Percentiles rank a stretch among this genome's conserved stretches.
phyloP scores from a whole-genome alignment of 2,329 filamentous ascomycete genomes.

The Colletotrichum costaricense region DNA sequence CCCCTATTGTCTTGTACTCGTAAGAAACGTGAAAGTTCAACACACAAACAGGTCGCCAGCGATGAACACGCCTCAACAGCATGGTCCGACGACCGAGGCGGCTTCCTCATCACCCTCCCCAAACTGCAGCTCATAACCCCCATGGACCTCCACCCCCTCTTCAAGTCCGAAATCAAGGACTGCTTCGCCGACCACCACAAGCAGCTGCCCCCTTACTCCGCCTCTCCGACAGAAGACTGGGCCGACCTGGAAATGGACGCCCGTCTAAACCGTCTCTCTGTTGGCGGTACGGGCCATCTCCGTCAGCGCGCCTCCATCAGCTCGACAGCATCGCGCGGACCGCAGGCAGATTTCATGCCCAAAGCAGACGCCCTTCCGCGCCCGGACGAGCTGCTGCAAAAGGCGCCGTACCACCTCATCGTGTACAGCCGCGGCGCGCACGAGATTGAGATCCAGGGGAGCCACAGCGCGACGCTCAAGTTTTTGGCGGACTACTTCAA shows the following conservation, averaged over 20 bases:
- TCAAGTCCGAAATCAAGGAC: conserved; percentile 47
- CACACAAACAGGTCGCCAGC: conserved; percentile 36
- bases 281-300: conserved; percentile 23
- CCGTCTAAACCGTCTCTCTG: conserved; percentile 38
- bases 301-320: background rate
- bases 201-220: conserved; percentile 9
- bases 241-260: conserved; percentile 52
- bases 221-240: conserved; percentile 49
- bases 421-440: conserved; percentile 45
- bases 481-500: conserved; percentile 58
- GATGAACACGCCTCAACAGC: conserved; percentile 44
- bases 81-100: conserved; percentile 50
- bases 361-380: conserved; percentile 53
- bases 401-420: conserved; percentile 60
- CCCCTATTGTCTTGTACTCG: too few species aligned
- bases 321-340: background rate
- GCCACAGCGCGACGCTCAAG: conserved; percentile 58
- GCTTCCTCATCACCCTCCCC: conserved; percentile 54
- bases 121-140: conserved; percentile 44
- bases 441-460: conserved; percentile 56
- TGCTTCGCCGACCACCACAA: conserved; percentile 48
- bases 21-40: too few species aligned
- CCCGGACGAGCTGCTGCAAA: conserved; percentile 59
- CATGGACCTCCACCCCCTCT: conserved; percentile 48
- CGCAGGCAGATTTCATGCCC: conserved; percentile 49